Evolutionary conservation across 805 yeast species (phyloP).

Genomic region (Candida vartiovaarae): DNA sequence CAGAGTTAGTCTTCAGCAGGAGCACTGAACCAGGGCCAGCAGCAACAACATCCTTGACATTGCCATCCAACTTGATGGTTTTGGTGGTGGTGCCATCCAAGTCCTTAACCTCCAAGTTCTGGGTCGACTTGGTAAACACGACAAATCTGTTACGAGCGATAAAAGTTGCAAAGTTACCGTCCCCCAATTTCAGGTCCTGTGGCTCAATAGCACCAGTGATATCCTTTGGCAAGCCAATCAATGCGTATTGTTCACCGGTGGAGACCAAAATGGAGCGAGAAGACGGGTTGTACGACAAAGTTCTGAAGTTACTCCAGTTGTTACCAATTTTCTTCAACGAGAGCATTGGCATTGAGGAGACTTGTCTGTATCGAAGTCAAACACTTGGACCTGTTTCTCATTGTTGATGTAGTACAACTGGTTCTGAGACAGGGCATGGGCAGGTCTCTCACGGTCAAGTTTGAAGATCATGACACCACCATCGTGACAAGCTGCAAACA

Average conservation of each 20-base stretch:
- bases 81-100: constrained; percentile 78
- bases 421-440: constrained; percentile 67
- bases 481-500: constrained; percentile 96
- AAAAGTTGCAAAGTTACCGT: constrained; percentile 80
- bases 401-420: constrained; percentile 68
- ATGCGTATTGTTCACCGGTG: constrained; percentile 68
- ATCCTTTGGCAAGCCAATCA: constrained; percentile 75
- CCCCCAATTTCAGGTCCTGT: constrained; percentile 67
- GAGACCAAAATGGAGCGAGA: constrained; percentile 83
- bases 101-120: constrained; percentile 76
- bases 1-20: constrained; percentile 63
- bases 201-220: constrained; percentile 94
- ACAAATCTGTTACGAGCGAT: constrained; percentile 94
- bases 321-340: constrained; percentile 80
- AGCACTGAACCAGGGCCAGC: constrained; percentile 84
- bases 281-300: constrained; percentile 85
- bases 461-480: constrained; percentile 97
- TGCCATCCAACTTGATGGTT: constrained; percentile 59
- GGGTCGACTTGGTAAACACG: constrained; percentile 57
- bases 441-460: constrained; percentile 95
- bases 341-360: constrained; percentile 68
- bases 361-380: constrained; percentile 59
- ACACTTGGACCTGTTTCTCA: constrained; percentile 81
- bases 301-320: constrained; percentile 79
- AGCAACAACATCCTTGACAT: constrained; percentile 62